Conservation (phyloP, 768 basidiomycete species). For the Mycena olivaceomarginata region DNA sequence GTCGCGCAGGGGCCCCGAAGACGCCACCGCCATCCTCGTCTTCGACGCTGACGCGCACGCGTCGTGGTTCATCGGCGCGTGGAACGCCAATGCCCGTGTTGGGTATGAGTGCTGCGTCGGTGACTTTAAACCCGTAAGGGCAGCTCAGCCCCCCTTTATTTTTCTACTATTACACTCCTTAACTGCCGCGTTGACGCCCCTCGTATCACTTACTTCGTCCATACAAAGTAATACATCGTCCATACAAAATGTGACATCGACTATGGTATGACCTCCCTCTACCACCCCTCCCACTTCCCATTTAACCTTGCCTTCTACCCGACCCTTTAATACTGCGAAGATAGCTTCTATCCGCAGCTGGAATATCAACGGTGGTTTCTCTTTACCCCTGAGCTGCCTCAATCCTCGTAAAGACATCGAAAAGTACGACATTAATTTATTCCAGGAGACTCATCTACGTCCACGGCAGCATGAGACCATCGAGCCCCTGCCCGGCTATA, state of each 20-base stretch:
- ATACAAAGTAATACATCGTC: no score
- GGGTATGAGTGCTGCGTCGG: background rate
- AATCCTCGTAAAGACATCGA: background rate
- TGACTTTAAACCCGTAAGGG: conserved; percentile 17
- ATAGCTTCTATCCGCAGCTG: conserved; percentile 8
- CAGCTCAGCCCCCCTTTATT: conserved; percentile 33
- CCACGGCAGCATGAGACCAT: background rate
- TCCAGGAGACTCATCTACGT: background rate
- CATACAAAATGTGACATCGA: conserved; percentile 14
- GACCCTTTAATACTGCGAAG: background rate
- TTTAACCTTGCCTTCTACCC: background rate
- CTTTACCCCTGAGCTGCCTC: background rate
- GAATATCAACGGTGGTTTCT: background rate
- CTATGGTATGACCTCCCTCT: background rate
- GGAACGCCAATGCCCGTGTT: background rate
- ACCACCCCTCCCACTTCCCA: background rate
- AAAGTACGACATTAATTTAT: background rate
- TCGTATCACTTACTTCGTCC: no score
- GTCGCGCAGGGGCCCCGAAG: conserved; percentile 11
- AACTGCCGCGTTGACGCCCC: no score
- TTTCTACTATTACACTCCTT: no score
- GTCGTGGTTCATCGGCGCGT: background rate
- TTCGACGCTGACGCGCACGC: conserved; percentile 12
- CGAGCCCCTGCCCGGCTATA: background rate
- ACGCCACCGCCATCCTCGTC: conserved; percentile 6